Conservation (phyloP, 2,329 filamentous ascomycete species). For the Botrytis fragariae region DNA sequence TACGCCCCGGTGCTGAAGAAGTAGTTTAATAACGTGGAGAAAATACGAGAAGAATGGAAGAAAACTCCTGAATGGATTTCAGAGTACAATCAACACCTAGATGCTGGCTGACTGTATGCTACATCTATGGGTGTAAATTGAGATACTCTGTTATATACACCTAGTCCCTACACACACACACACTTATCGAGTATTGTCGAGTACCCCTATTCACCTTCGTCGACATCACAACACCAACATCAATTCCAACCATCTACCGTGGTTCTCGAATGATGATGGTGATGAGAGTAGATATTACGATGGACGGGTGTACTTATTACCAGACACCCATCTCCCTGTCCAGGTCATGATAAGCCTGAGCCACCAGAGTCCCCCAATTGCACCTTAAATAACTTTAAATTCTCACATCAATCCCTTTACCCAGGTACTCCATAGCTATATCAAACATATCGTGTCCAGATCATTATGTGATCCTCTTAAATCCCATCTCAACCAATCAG, state of each 20-base stretch:
- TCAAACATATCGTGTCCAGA: not conserved
- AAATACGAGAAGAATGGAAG: not conserved
- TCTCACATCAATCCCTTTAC: not conserved
- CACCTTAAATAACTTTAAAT: not conserved
- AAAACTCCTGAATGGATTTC: not conserved
- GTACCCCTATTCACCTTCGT: not conserved
- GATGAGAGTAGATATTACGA: not conserved
- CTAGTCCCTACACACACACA: too few relatives aligned
- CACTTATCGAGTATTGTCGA: too few relatives aligned
- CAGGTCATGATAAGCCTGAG: too few relatives aligned
- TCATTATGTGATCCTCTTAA: not conserved
- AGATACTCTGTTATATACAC: not conserved
- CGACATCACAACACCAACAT: not conserved
- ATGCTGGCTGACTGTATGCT: not conserved
- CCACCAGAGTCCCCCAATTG: too few relatives aligned
- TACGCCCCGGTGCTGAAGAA: too few relatives aligned
- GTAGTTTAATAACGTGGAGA: not conserved
- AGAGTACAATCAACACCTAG: not conserved
- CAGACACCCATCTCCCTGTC: not conserved
- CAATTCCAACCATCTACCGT: not conserved
- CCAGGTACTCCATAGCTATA: not conserved
- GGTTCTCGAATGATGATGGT: not conserved
- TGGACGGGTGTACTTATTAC: not conserved
- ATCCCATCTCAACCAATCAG: not conserved
- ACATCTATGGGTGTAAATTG: not conserved